Percentiles rank a stretch among this genome's conserved stretches.
Evolutionary conservation across 1,139 yeast genomes (phyloP).

Genomic region (Candida glucosophila): DNA sequence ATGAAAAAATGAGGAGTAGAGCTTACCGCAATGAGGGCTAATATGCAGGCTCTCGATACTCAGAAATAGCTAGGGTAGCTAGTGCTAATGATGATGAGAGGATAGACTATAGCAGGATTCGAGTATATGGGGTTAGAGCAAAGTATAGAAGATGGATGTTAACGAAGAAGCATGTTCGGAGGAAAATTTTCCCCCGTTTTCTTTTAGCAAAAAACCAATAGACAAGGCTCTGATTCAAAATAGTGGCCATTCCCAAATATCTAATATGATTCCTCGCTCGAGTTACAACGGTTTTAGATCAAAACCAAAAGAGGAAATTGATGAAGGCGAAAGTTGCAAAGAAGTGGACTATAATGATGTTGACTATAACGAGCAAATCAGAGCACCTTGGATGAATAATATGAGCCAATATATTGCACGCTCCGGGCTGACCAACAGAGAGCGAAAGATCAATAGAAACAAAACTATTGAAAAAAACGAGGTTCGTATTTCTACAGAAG

Average conservation of each 20-base stretch:
- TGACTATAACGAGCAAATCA: conserved; percentile 35
- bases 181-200: conserved; percentile 23
- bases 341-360: conserved; percentile 13
- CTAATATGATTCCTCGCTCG: conserved; percentile 25
- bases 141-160: neutral
- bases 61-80: too few species aligned
- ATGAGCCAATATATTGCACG: conserved; percentile 19
- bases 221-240: conserved; percentile 8
- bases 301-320: neutral
- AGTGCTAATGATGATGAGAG: too few species aligned
- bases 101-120: too few species aligned
- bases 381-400: conserved; percentile 35
- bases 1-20: too few species aligned
- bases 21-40: too few species aligned
- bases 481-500: conserved; percentile 2
- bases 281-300: conserved; percentile 1
- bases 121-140: too few species aligned
- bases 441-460: too few species aligned
- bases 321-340: conserved; percentile 1
- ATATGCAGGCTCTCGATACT: too few species aligned
- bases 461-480: neutral
- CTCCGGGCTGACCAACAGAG: conserved; percentile 16
- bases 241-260: conserved; percentile 21
- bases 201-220: conserved; percentile 32
- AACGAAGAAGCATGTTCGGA: neutral